Evolutionary conservation across 1,139 yeast species (phyloP).

Genomic region (Candida albicans): DNA sequence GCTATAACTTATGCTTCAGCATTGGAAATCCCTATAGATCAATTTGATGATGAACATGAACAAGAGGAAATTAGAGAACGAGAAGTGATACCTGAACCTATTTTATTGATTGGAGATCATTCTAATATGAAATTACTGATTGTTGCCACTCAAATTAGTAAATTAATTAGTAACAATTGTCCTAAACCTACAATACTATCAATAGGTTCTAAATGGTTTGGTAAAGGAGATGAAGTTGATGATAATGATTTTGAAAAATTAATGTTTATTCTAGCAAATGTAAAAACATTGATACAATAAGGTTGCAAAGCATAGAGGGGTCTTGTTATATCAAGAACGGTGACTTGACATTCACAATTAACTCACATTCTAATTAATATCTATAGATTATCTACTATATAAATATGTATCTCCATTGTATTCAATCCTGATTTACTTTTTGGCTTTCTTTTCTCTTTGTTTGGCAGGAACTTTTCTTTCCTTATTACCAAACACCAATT

Average conservation of each 20-base stretch:
- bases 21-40: slow-evolving; percentile 13
- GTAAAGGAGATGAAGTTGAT: slow-evolving; percentile 33
- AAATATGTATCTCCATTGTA: slow-evolving; percentile 2
- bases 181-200: slow-evolving; percentile 41
- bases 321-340: no score
- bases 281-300: slow-evolving; percentile 22
- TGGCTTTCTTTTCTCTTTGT: slow-evolving; percentile 38
- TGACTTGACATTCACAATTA: not conserved
- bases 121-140: slow-evolving; percentile 41
- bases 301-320: not conserved
- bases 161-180: slow-evolving; percentile 24
- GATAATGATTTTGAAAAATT: slow-evolving; percentile 42
- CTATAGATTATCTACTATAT: slow-evolving; percentile 5
- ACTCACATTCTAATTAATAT: not conserved
- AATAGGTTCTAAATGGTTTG: slow-evolving; percentile 47
- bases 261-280: slow-evolving; percentile 39
- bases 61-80: slow-evolving; percentile 4
- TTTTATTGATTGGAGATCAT: slow-evolving; percentile 41
- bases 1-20: slow-evolving; percentile 23
- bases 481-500: slow-evolving; percentile 69
- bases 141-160: slow-evolving; percentile 46
- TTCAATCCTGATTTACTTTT: slow-evolving; percentile 16
- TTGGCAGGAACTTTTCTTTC: slow-evolving; percentile 72
- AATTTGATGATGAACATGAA: slow-evolving; percentile 10
- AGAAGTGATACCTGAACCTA: slow-evolving; percentile 33